Base-by-base conservation (phyloP, 1,284 basidiomycete species). In the Leccinum subspadiceum region DNA sequence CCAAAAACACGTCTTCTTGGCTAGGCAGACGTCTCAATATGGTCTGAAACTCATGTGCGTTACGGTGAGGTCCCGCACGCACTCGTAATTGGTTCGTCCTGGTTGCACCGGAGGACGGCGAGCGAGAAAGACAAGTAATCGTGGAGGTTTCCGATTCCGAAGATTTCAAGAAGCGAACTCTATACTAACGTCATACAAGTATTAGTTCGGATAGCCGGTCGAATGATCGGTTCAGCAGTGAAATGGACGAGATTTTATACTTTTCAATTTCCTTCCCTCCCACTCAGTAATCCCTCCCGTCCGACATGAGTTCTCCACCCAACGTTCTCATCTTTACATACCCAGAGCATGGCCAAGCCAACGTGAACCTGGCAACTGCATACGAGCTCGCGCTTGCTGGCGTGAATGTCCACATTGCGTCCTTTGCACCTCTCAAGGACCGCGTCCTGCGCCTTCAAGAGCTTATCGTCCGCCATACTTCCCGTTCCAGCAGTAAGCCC, bases 321-420 rank as follows among this genome's bases (percentile, higher is more conserved):
- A 46, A 39, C 4, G 62, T 52, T 9, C 62, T 63, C 37, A 12
- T 62, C 24, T 54, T 53, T 12, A 56, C 62, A 29, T 64, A 53
- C 20, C 29, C 62, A 12, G 62, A 63, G 50, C 50, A 56, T 8
- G 62, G 62, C 3, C 58, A 61, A 54, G 54, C 62, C 39, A 64
- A 62, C 22, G 54, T 64, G 5, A 64, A 49, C 26, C 58, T 63
- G 10, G 62, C 62, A 20, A 63, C 24, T 39, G 31, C 62, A 3
- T 63, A 63, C 7, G 62, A 63, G 13, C 62, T 63, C 8, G 54
- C 58, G 2, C 62, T 56, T 4, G 59, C 54, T 6, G 62, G 62
- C 5, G 54, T 41, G 8, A 54, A 57, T 13, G 54, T 64, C 13
- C 15, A 17, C 39, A 55, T 62, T 5, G 49, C 56, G 12, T 58